Conservation (phyloP, 805 yeast genomes). For the Maudiozyma saulgeensis region DNA sequence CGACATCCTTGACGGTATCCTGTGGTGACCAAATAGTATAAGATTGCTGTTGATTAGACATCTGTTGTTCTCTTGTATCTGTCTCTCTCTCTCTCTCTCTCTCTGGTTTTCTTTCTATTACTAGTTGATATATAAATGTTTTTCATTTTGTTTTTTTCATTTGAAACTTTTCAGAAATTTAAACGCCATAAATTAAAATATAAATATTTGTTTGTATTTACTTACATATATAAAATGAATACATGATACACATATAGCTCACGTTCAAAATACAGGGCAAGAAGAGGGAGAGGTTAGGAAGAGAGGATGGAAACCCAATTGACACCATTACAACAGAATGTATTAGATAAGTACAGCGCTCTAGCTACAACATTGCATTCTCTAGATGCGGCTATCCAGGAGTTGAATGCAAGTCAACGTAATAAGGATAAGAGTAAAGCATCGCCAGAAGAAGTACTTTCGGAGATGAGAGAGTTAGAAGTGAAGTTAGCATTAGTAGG, state of each 20-base stretch:
- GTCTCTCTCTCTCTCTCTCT: background rate
- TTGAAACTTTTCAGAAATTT: background rate
- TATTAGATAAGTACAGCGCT: constrained; percentile 22
- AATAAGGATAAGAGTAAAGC: constrained; percentile 1
- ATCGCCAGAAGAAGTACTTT: constrained; percentile 32
- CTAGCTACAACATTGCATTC: constrained; percentile 22
- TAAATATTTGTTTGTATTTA: background rate
- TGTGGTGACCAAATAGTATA: constrained; percentile 96
- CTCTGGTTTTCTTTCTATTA: background rate
- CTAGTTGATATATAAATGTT: no score
- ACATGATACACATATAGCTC: no score
- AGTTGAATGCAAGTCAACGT: constrained; percentile 11
- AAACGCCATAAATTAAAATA: background rate
- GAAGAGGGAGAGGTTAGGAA: background rate
- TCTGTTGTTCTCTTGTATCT: background rate
- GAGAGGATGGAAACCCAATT: constrained; percentile 15
- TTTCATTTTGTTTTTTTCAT: background rate
- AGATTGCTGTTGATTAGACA: constrained; percentile 36
- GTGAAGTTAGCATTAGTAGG: constrained; percentile 54
- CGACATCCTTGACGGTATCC: constrained; percentile 93
- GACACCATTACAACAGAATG: constrained; percentile 25
- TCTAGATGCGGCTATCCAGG: constrained; percentile 22
- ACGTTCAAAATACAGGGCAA: background rate
- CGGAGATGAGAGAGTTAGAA: constrained; percentile 50
- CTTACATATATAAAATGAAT: background rate